These are phyloP conservation scores for Chondrus crispus DNA, from an alignment of 23 red algal genomes.

Conservation along the genomic window DNA sequence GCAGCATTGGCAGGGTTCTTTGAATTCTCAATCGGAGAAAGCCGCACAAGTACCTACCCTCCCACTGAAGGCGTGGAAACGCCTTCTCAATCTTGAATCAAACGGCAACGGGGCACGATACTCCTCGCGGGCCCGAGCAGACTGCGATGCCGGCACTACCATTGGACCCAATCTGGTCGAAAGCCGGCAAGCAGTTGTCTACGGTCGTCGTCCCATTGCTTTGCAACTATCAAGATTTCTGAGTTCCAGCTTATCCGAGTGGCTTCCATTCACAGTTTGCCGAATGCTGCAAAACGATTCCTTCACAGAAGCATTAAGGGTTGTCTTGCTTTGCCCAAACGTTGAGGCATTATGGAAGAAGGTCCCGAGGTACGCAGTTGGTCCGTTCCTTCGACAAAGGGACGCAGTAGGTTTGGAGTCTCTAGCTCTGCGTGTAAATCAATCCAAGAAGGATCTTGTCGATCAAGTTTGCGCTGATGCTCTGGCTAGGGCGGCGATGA, in stretches of 20 bases:
- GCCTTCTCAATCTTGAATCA: too few relatives aligned
- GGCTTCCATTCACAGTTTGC: neutral
- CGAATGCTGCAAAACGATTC: neutral
- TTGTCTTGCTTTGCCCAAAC: neutral
- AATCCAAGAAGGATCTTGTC: neutral
- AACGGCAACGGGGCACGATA: too few relatives aligned
- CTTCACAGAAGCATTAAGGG: neutral
- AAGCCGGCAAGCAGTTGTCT: too few relatives aligned
- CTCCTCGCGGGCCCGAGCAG: too few relatives aligned
- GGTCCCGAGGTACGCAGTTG: conserved; percentile 11
- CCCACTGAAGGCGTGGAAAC: too few relatives aligned
- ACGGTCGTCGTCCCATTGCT: too few relatives aligned
- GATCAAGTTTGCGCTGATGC: conserved; percentile 39
- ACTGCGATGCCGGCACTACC: too few relatives aligned
- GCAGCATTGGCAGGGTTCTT: neutral
- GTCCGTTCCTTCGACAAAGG: conserved; percentile 5
- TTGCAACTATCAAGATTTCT: too few relatives aligned
- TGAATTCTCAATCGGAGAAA: too few relatives aligned
- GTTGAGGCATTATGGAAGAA: conserved; percentile 14
- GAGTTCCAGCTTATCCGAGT: too few relatives aligned
- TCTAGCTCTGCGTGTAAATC: neutral
- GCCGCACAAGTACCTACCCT: too few relatives aligned
- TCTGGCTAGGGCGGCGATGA: conserved; percentile 22
- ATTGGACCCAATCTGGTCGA: too few relatives aligned
- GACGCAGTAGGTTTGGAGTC: neutral